Conservation (phyloP, 441 rosid genomes). For the Pelargonium cotyledonis region DNA sequence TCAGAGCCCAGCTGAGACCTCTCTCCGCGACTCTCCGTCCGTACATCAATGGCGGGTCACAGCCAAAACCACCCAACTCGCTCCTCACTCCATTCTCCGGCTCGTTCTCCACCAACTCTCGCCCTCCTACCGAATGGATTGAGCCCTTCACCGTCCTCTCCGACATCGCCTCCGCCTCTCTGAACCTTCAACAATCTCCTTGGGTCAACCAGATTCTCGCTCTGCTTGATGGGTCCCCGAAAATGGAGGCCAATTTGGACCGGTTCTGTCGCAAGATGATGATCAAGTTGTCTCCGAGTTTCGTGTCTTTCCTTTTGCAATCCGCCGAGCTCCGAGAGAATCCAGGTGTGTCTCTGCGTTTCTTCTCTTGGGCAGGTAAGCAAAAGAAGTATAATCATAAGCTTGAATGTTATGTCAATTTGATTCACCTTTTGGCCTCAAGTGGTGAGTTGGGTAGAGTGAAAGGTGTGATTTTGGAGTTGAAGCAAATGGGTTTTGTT, state of each 20-base stretch:
- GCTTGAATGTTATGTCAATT: constrained; percentile 19
- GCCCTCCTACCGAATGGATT: constrained; percentile 80
- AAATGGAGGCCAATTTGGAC: constrained; percentile 22
- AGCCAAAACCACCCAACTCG: constrained; percentile 17
- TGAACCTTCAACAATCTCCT: constrained; percentile 16
- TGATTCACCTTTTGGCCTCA: constrained; percentile 14
- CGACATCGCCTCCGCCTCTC: constrained; percentile 14
- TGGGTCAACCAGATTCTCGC: constrained; percentile 15
- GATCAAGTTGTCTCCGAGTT: constrained; percentile 21
- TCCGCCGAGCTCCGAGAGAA: constrained; percentile 6
- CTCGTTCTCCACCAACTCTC: constrained; percentile 32
- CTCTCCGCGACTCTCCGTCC: not conserved
- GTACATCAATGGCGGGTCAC: constrained; percentile 22
- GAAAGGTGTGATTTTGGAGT: constrained; percentile 14
- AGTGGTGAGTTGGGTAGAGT: constrained; percentile 18
- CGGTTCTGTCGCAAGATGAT: constrained; percentile 13
- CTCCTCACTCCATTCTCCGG: constrained; percentile 27
- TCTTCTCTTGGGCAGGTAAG: constrained; percentile 22
- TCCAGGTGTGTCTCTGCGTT: constrained; percentile 19
- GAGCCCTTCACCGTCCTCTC: constrained; percentile 47
- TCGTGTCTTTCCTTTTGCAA: constrained; percentile 11
- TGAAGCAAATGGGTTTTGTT: constrained; percentile 17
- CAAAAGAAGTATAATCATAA: constrained; percentile 19
- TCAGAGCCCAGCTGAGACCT: not conserved
- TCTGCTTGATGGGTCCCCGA: constrained; percentile 23